Base-by-base conservation (phyloP, 495 filamentous ascomycete genomes). In the Aspergillus homomorphus region DNA sequence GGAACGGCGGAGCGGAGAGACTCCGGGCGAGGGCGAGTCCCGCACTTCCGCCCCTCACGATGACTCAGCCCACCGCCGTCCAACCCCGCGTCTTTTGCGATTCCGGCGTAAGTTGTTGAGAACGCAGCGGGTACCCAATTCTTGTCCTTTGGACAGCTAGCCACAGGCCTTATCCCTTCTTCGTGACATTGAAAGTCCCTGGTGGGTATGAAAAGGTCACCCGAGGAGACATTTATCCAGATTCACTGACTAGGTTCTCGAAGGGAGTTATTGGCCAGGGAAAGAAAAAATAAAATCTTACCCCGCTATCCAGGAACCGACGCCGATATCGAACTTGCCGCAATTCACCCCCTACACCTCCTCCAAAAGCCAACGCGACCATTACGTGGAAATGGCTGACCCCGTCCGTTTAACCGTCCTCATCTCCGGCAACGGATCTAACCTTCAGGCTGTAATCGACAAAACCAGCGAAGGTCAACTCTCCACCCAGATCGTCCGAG, bases 401-500 rank as follows among this genome's bases (percentile, higher is more conserved):
- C 69, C 71, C 41, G 71, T 74, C 43, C 77, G 76, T 28, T 69
- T 87, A 45, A 84, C 84, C 42, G 80, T 89, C 54, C 80, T 90
- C 55, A 89, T 91, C 53, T 92, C 87, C 56, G 92, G 89, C 67
- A 85, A 81, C 62, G 93, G 93, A 60, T 84, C 89, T 50, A 97
- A 97, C 68, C 84, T 98, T 22, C 91, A 96, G 77, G 91, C 91
- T 30, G 81, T 96, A 42, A 94, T 96, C 65, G 88, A 96, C 72
- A 87, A 88, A 49, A 76, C 82, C 48, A 70, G 73, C 30, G 71
- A 77, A 18, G 72, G 74, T 20, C 64, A 71, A 8, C 80, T 90
- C 54, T 82, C 88, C 56, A 81, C 84, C 42, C 77, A 73, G 28
- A 89, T 97, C 62, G 71, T 88, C 28, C 86, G 88, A 44, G 89